Conservation (phyloP, 148 eudicot species). For the Camellia japonica region DNA sequence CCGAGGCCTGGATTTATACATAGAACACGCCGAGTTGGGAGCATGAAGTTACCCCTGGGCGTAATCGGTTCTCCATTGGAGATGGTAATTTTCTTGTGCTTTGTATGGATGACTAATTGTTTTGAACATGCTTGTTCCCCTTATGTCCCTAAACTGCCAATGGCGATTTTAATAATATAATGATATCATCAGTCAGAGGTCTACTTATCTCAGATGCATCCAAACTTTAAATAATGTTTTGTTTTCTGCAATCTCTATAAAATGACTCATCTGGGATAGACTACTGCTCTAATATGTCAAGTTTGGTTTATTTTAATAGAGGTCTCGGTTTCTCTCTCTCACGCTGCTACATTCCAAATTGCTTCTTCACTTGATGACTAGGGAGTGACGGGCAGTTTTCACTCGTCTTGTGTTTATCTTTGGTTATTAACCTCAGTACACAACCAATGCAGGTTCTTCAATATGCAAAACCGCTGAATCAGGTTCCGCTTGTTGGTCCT, state of each 20-base stretch:
- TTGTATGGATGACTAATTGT: neutral
- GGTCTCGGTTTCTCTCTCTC: neutral
- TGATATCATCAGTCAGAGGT: neutral
- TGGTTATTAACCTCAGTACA: neutral
- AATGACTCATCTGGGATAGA: neutral
- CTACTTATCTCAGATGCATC: too few relatives aligned
- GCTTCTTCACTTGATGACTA: too few relatives aligned
- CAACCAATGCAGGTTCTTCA: conserved; percentile 56
- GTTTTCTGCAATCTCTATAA: neutral
- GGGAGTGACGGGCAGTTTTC: too few relatives aligned
- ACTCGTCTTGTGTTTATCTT: too few relatives aligned
- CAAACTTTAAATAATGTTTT: neutral
- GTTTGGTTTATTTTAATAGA: neutral
- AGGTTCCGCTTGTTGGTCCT: conserved; percentile 72
- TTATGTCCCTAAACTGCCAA: neutral
- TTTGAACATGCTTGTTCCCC: neutral
- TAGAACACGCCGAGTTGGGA: conserved; percentile 78
- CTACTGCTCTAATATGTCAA: neutral
- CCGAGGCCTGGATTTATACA: conserved; percentile 83
- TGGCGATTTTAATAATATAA: neutral
- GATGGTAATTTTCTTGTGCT: conserved; percentile 40
- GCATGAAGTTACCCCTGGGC: conserved; percentile 74
- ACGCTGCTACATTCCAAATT: neutral
- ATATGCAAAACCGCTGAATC: conserved; percentile 57
- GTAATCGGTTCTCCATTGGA: conserved; percentile 80